A percentile compares a stretch with the other conserved stretches of the same genome.
phyloP scores from a whole-genome alignment of 2,329 filamentous ascomycete species.

The Colletotrichum tanaceti region DNA sequence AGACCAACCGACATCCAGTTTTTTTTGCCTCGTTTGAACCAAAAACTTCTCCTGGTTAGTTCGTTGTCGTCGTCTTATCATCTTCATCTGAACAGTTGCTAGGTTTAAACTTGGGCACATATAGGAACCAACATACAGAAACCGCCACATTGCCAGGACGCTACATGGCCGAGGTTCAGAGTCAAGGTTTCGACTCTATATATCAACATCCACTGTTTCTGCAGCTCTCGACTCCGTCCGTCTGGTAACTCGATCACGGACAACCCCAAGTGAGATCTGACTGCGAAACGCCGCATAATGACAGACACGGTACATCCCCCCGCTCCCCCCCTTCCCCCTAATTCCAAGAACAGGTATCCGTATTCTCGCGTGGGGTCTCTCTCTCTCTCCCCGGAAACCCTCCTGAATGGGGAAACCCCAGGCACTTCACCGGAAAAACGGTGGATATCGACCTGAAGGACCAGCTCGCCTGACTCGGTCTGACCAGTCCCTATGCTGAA shows the following conservation, averaged over 20 bases:
- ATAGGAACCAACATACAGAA: too few relatives aligned
- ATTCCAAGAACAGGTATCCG: constrained; percentile 4
- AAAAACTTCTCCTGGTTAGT: too few relatives aligned
- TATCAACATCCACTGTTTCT: too few relatives aligned
- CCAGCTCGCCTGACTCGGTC: constrained; percentile 13
- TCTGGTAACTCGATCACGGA: not conserved
- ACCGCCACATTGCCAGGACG: too few relatives aligned
- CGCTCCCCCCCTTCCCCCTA: not conserved
- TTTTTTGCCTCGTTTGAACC: too few relatives aligned
- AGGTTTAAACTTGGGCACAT: too few relatives aligned
- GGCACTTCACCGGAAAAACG: constrained; percentile 19
- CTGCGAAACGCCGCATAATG: not conserved
- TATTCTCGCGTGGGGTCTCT: constrained; percentile 17
- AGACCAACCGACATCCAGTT: not conserved
- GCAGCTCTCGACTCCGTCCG: not conserved
- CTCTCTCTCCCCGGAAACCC: not conserved
- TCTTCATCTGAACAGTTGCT: too few relatives aligned
- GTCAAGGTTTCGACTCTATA: too few relatives aligned
- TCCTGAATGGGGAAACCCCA: constrained; percentile 28
- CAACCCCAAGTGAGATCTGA: not conserved
- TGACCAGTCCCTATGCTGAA: constrained; percentile 21
- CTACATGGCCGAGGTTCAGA: too few relatives aligned
- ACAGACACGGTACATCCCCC: not conserved
- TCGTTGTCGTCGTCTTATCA: too few relatives aligned
- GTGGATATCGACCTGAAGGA: constrained; percentile 19